Conservation (phyloP, 169 alveolate genomes). For the Perkinsus chesapeaki region DNA sequence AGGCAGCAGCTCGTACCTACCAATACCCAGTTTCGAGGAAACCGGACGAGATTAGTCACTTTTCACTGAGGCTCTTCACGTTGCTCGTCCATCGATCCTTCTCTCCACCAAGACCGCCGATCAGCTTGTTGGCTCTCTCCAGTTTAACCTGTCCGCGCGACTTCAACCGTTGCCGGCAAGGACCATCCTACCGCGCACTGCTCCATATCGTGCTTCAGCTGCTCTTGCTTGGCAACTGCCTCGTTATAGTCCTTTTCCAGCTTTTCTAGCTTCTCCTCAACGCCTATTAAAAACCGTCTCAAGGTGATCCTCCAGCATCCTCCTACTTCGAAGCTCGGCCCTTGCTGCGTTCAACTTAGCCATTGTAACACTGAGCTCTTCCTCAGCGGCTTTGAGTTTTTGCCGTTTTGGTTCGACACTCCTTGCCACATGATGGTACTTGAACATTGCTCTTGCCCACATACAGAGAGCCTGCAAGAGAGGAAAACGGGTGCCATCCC, state of each 20-base stretch:
- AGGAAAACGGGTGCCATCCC: neutral
- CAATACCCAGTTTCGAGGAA: no score
- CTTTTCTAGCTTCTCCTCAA: conserved; percentile 69
- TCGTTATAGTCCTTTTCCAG: conserved; percentile 74
- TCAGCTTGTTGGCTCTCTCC: conserved; percentile 80
- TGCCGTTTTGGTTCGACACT: conserved; percentile 33
- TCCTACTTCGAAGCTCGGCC: conserved; percentile 52
- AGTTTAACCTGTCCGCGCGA: conserved; percentile 53
- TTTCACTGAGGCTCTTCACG: conserved; percentile 39
- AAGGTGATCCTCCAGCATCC: neutral
- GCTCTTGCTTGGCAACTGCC: conserved; percentile 70
- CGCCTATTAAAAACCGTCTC: no score
- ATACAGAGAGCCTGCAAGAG: conserved; percentile 50
- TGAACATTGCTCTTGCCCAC: conserved; percentile 79
- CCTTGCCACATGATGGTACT: conserved; percentile 55
- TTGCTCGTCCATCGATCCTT: conserved; percentile 74
- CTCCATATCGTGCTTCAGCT: conserved; percentile 55
- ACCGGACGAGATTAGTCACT: no score
- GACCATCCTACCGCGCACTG: conserved; percentile 43
- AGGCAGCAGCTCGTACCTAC: conserved; percentile 57
- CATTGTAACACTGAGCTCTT: conserved; percentile 46
- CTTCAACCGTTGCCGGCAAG: neutral
- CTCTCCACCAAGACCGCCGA: conserved; percentile 80
- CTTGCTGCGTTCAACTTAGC: conserved; percentile 60
- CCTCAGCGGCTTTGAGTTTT: conserved; percentile 46